Evolutionary conservation across 164 flowering plant genomes (phyloP).

Genomic region (Liriodendron chinense): DNA sequence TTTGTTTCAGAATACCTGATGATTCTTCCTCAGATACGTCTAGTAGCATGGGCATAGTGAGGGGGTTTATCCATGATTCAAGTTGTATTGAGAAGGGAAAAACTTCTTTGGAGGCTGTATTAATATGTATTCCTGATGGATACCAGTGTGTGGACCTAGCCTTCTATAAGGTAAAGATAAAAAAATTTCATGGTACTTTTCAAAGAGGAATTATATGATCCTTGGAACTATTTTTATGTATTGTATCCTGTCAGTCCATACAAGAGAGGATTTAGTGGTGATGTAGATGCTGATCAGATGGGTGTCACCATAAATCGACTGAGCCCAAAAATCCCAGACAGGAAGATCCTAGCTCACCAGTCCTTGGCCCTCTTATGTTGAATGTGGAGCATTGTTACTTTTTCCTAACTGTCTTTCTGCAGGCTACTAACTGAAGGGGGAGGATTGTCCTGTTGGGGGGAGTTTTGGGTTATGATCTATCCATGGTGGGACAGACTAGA

Average conservation of each 20-base stretch:
- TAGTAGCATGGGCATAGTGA: constrained; percentile 63
- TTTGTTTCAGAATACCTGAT: constrained; percentile 68
- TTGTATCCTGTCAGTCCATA: too few relatives aligned
- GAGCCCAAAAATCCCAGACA: too few relatives aligned
- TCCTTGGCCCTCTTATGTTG: background rate
- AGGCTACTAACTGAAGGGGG: background rate
- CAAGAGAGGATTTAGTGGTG: too few relatives aligned
- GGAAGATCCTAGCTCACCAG: background rate
- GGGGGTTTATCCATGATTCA: constrained; percentile 48
- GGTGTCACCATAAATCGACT: too few relatives aligned
- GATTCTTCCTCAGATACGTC: constrained; percentile 47
- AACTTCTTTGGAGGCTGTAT: constrained; percentile 53
- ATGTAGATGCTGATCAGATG: too few relatives aligned
- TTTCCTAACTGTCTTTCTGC: background rate
- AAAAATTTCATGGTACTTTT: too few relatives aligned
- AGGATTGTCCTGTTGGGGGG: background rate
- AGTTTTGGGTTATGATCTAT: too few relatives aligned
- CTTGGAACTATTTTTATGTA: too few relatives aligned
- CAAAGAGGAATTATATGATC: too few relatives aligned
- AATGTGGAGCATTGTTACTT: background rate
- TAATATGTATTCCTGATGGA: constrained; percentile 61
- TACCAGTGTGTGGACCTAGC: constrained; percentile 82
- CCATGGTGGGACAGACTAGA: background rate
- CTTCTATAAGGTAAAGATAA: constrained; percentile 67
- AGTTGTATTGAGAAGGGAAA: constrained; percentile 27